These are phyloP conservation scores for Psidium friedrichsthalianum DNA, from an alignment of 345 rosid genomes.

Conservation along the genomic window DNA sequence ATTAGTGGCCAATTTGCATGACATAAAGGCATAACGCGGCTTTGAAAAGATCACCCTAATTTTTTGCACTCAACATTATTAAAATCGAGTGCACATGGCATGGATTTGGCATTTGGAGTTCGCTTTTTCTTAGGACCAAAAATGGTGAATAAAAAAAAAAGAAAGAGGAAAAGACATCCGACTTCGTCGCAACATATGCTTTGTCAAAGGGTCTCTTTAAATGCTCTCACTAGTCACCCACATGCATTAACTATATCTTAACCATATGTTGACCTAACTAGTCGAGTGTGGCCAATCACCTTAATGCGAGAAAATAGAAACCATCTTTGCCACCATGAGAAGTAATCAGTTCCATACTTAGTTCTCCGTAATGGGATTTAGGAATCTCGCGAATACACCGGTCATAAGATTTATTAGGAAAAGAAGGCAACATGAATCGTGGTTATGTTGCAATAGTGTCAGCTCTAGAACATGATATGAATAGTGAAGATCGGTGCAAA, in stretches of 20 bases:
- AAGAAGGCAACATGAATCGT: neutral
- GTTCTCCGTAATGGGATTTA: neutral
- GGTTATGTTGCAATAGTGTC: neutral
- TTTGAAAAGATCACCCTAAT: neutral
- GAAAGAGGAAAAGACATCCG: neutral
- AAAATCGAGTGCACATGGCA: neutral
- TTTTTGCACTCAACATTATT: neutral
- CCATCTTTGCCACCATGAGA: neutral
- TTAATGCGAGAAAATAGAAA: neutral
- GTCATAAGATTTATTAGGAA: neutral
- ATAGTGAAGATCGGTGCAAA: no score
- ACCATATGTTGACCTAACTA: neutral
- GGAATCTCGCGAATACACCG: neutral
- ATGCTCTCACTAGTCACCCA: neutral
- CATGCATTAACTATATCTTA: neutral
- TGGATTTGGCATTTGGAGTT: neutral
- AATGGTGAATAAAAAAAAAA: neutral
- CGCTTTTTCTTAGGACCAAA: neutral
- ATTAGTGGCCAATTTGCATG: neutral
- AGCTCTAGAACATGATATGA: no score
- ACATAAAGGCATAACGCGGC: neutral
- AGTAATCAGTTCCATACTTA: neutral
- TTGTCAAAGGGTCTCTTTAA: neutral
- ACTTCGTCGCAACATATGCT: neutral
- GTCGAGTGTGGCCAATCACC: neutral